Conservation (phyloP, 805 yeast genomes). For the Nakazawaea ishiwadae region DNA sequence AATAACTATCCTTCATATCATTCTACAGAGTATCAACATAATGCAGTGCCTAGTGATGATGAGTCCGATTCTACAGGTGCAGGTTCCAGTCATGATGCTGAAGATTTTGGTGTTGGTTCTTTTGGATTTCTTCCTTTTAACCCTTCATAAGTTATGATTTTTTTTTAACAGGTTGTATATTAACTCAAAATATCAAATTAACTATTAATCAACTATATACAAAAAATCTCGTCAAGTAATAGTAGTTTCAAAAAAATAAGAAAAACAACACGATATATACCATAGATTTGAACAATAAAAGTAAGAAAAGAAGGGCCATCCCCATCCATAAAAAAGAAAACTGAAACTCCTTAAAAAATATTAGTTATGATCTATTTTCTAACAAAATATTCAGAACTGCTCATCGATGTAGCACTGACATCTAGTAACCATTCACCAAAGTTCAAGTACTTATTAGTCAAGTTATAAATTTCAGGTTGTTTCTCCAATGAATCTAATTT, state of each 20-base stretch:
- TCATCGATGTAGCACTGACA: slow-evolving; percentile 61
- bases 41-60: slow-evolving; percentile 1
- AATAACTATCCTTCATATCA: neutral
- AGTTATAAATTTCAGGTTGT: slow-evolving; percentile 41
- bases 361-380: slow-evolving; percentile 33
- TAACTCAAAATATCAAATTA: too few relatives aligned
- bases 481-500: slow-evolving; percentile 43
- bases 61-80: neutral
- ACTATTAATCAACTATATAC: too few relatives aligned
- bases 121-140: slow-evolving; percentile 20
- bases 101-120: slow-evolving; percentile 11
- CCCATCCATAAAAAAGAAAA: too few relatives aligned
- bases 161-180: too few relatives aligned
- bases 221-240: too few relatives aligned
- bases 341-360: neutral
- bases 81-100: slow-evolving; percentile 5
- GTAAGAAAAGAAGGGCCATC: too few relatives aligned
- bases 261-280: too few relatives aligned
- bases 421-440: slow-evolving; percentile 85
- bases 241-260: too few relatives aligned
- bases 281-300: too few relatives aligned
- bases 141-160: slow-evolving; percentile 12
- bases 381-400: slow-evolving; percentile 68
- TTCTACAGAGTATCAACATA: neutral
- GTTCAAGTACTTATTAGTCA: slow-evolving; percentile 64